Conservation (phyloP, 2,329 filamentous ascomycete species). For the Westerdykella aurantiaca region DNA sequence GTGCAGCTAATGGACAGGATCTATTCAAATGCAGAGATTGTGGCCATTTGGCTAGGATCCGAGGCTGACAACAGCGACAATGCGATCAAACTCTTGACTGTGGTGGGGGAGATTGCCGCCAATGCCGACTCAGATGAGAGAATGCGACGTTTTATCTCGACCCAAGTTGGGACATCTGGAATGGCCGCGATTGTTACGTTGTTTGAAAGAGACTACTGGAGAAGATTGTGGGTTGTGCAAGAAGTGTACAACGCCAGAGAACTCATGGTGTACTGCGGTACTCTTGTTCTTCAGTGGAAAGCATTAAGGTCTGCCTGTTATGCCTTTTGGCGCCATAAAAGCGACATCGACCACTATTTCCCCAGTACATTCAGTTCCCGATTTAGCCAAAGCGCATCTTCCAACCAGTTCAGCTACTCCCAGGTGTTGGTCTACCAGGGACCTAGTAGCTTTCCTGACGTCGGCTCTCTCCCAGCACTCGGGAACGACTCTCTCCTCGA, state of each 20-base stretch:
- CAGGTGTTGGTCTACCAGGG: constrained; percentile 13
- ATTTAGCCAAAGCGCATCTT: constrained; percentile 1
- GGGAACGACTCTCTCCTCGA: constrained; percentile 17
- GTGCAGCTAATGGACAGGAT: constrained; percentile 17
- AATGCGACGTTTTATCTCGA: constrained; percentile 26
- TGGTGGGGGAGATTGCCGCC: constrained; percentile 11
- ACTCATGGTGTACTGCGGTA: constrained; percentile 38
- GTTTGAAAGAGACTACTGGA: constrained; percentile 38
- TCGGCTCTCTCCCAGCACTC: constrained; percentile 3
- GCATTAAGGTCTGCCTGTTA: constrained; percentile 18
- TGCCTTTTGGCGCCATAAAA: constrained; percentile 12
- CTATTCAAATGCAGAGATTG: constrained; percentile 11
- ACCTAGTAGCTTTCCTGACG: constrained; percentile 13
- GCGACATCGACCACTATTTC: constrained; percentile 8
- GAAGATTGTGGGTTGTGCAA: constrained; percentile 41
- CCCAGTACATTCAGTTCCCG: background rate
- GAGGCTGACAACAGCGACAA: constrained; percentile 19
- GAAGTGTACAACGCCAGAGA: constrained; percentile 37
- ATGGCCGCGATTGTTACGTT: constrained; percentile 22
- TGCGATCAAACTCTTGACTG: constrained; percentile 28
- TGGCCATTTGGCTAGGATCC: constrained; percentile 24
- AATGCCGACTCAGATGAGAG: constrained; percentile 22
- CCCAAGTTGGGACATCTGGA: constrained; percentile 1
- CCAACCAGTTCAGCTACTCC: constrained; percentile 5
- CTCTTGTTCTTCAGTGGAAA: constrained; percentile 31